Base-by-base conservation (phyloP, 306 rosid genomes). In the Vigna unguiculata region DNA sequence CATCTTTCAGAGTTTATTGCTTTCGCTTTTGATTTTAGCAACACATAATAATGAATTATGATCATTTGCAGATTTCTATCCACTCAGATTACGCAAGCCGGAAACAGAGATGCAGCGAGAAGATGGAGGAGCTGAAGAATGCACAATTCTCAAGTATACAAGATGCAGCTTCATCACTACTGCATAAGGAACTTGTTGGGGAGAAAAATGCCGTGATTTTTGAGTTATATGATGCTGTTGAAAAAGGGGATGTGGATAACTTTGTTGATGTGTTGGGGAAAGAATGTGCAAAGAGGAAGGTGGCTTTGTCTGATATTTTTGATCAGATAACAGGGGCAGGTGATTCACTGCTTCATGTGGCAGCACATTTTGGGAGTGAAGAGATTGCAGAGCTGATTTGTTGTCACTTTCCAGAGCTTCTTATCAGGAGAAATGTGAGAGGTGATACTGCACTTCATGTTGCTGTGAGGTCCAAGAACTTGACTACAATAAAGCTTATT, bases 361-460 rank as follows among this genome's bases (percentile, higher is more conserved):
- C 84, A 0, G 82, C 51, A 2, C 9, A n/a, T 38, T 11, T 7
- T 2, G 75, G 80, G 7, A 65, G 43, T 9, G 4, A 32, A 1
- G 2, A 53, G 0, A 74, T 66, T 9, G 82, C 22, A 2, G 22
- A 3, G n/a, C 1, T 21, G 10, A 75, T 82, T 28, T 22, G 6
- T 8, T 3, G 17, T 2, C 21, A 34, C 13, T 38, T 22, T n/a
- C 70, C 69, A 0, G 5, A 20, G 7, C 79, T 67, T 60, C 52
- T 78, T 15, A 20, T 2, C 1, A 22, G 6, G 13, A 41, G 46
- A 47, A 79, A 82, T 77, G 17, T 19, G 0, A 19, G 22, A 20
- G 77, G 80, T 0, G 72, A 75, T 14, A 79, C 77, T 1, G n/a
- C 80, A 24, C 82, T 85, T 43, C 88, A 85, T 12, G 65, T 71